Conservation (phyloP, 2,329 filamentous ascomycete species). For the Ophiostoma ips region DNA sequence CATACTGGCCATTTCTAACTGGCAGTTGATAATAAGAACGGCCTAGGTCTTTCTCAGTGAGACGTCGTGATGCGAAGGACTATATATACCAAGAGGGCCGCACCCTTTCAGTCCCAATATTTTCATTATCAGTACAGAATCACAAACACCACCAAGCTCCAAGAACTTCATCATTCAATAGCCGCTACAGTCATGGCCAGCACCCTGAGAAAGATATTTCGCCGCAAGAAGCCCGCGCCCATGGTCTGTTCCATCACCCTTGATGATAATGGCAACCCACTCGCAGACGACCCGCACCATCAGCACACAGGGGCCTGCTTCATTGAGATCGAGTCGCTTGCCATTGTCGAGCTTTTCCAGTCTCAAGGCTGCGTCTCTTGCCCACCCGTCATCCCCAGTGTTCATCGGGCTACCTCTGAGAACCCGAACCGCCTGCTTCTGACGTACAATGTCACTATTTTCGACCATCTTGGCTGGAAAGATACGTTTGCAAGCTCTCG, state of each 20-base stretch:
- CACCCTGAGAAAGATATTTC: slow-evolving; percentile 14
- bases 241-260: slow-evolving; percentile 20
- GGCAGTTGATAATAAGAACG: too few species aligned
- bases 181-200: background rate
- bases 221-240: slow-evolving; percentile 20
- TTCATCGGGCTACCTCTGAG: slow-evolving; percentile 17
- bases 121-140: background rate
- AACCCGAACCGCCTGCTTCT: slow-evolving; percentile 21
- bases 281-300: slow-evolving; percentile 17
- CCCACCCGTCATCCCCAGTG: slow-evolving; percentile 20
- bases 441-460: slow-evolving; percentile 23
- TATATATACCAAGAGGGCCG: too few species aligned
- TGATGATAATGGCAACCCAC: slow-evolving; percentile 12
- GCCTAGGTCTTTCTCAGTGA: too few species aligned
- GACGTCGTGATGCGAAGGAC: too few species aligned
- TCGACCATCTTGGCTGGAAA: slow-evolving; percentile 22
- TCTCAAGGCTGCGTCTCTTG: slow-evolving; percentile 23
- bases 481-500: slow-evolving; percentile 18
- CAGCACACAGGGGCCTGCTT: slow-evolving; percentile 22
- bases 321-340: slow-evolving; percentile 20
- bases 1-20: too few species aligned
- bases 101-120: too few species aligned
- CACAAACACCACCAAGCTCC: too few species aligned
- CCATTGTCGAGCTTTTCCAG: slow-evolving; percentile 23
- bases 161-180: too few species aligned